Evolutionary conservation across 495 filamentous ascomycete genomes (phyloP).

Genomic region (Chaetomidium leptoderma): DNA sequence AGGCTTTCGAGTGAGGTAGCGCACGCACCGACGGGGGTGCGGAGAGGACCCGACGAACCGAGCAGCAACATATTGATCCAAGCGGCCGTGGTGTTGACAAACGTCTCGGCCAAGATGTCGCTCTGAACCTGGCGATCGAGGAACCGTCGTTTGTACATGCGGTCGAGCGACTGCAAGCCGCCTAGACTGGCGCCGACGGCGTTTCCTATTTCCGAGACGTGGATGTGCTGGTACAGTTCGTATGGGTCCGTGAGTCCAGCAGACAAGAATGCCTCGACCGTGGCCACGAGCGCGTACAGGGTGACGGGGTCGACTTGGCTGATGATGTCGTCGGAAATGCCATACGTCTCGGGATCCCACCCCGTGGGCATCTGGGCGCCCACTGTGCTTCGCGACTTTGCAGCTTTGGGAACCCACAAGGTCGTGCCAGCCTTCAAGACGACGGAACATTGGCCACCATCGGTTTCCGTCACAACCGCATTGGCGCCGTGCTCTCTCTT

Average conservation of each 20-base stretch:
- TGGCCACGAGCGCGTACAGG: conserved; percentile 88
- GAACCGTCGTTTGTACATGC: conserved; percentile 98
- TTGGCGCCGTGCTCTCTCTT: conserved; percentile 94
- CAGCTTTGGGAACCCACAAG: conserved; percentile 91
- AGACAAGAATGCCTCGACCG: conserved; percentile 81
- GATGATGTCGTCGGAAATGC: conserved; percentile 96
- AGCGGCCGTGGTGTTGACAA: conserved; percentile 99
- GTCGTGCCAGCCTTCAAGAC: conserved; percentile 91
- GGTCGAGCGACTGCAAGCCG: conserved; percentile 82
- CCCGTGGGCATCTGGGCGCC: conserved; percentile 95
- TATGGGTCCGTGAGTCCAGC: conserved; percentile 98
- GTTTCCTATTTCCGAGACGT: conserved; percentile 96
- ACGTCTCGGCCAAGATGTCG: conserved; percentile 97
- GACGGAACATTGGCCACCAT: conserved; percentile 90
- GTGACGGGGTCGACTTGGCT: conserved; percentile 95
- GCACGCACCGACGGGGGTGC: conserved; percentile 96
- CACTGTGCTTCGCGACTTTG: conserved; percentile 92
- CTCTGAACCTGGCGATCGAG: conserved; percentile 97
- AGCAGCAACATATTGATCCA: conserved; percentile 99
- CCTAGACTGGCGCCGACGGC: conserved; percentile 97
- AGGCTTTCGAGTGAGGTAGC: conserved; percentile 95
- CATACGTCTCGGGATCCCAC: conserved; percentile 92
- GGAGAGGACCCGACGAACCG: conserved; percentile 98
- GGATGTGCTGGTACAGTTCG: conserved; percentile 99
- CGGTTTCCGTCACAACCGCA: conserved; percentile 96